Base-by-base conservation (phyloP, 2,329 filamentous ascomycete genomes). In the Phyllachora maydis region DNA sequence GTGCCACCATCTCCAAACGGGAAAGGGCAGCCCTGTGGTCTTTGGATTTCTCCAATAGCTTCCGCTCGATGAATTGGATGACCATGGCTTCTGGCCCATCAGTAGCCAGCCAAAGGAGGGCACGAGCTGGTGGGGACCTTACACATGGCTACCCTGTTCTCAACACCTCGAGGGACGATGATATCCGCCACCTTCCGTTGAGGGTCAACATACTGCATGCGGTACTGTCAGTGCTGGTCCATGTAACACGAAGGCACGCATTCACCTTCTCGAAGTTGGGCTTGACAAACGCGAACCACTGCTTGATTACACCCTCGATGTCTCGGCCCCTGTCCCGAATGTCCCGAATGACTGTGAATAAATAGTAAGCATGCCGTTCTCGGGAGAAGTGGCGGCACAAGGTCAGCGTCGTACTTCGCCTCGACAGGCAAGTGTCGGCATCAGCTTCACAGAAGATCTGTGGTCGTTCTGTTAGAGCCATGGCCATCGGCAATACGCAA, bases 271-370 rank as follows among this genome's bases (percentile, higher is more conserved):
- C 76, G 38, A 90, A 95, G 40, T 95, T 95, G 3, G 88, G 88
- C 49, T 98, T 98, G 20, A 98, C 88, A 42, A 77, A 98, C 8
- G 54, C 56, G 44, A 95, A 93, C 88, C 88, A 98, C 46, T 98
- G 88, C 48, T 95, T 95, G 45, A 98, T 83, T 39, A 83, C 85
- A 19, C 88, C 88, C 42, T 93, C 77, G 27, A 95, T 76, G 39
- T 92, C 85, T 41, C 88, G 66, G 3, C 78, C 85, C 38, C 88
- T 70, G 38, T 92, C 79, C 36, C 68, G 68, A 12, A 95, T 79
- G 49, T 98, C 88, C 39, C 88, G 75, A 18, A 81, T 54, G 34
- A 90, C 75, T 82, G 30, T 1, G 25, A 34, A 16, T 19, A 11
- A 26, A 26, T 23, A 34, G 14, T 14, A 25, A 9, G 5, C 23